Conservation (phyloP, 441 rosid genomes). For the Adansonia rubrostipa region DNA sequence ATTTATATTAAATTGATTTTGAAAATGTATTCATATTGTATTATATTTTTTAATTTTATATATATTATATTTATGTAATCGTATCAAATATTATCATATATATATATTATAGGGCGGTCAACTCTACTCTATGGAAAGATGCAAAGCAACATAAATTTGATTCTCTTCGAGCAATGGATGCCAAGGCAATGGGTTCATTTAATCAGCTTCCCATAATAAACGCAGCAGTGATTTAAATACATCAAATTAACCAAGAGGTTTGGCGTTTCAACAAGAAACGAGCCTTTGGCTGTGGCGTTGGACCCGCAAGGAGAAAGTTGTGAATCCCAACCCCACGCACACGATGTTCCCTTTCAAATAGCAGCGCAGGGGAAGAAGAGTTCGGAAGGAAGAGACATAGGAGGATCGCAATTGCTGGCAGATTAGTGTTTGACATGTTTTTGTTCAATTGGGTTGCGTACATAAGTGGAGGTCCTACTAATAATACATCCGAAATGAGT, state of each 20-base stretch:
- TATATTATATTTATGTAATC: no score
- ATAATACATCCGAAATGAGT: no score
- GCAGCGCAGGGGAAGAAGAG: slow-evolving; percentile 36
- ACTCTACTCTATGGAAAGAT: slow-evolving; percentile 29
- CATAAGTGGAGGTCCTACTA: slow-evolving; percentile 22
- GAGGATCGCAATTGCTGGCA: slow-evolving; percentile 38
- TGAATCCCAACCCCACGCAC: slow-evolving; percentile 41
- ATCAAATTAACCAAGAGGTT: slow-evolving; percentile 35
- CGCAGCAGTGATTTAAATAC: slow-evolving; percentile 38
- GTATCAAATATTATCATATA: no score
- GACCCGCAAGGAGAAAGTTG: slow-evolving; percentile 45
- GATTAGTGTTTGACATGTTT: slow-evolving; percentile 38
- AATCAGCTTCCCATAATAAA: slow-evolving; percentile 38
- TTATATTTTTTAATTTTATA: no score
- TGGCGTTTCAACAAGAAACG: slow-evolving; percentile 44
- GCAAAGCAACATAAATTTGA: slow-evolving; percentile 24
- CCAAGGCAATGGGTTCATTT: slow-evolving; percentile 41
- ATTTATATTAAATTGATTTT: no score
- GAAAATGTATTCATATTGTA: no score
- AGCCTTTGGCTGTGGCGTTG: slow-evolving; percentile 36
- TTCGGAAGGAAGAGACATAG: slow-evolving; percentile 49
- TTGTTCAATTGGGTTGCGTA: no score
- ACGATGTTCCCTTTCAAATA: slow-evolving; percentile 45
- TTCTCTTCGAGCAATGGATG: slow-evolving; percentile 31
- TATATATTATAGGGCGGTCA: no score